A percentile compares a stretch with the other conserved stretches of the same genome.
Conservation (phyloP, 257 asterid genomes). For the Solanum lignicaule region DNA sequence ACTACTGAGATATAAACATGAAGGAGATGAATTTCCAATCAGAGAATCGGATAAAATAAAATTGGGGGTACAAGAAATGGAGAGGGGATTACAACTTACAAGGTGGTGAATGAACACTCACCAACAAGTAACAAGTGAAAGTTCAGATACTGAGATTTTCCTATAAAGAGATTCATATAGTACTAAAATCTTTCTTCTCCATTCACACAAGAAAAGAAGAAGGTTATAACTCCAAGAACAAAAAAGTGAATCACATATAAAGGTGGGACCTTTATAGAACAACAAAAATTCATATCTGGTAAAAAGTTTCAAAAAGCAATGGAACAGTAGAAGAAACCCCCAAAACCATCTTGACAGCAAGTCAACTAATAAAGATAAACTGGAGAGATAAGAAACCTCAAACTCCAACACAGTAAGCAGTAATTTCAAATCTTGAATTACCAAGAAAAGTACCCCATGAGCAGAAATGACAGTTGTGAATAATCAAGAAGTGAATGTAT, state of each 20-base stretch:
- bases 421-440: neutral
- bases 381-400: neutral
- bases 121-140: neutral
- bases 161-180: neutral
- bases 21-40: neutral
- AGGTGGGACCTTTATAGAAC: neutral
- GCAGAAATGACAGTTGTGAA: neutral
- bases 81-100: neutral
- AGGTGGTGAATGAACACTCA: neutral
- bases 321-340: neutral
- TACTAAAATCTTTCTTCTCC: neutral
- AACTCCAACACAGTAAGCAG: neutral
- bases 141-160: neutral
- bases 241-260: neutral
- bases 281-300: neutral
- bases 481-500: neutral
- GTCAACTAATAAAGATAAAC: neutral
- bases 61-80: neutral
- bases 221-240: neutral
- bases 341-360: neutral
- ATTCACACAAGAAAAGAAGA: neutral
- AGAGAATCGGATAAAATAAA: neutral
- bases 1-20: neutral
- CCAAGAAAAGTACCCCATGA: neutral
- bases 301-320: neutral